Evolutionary conservation across 1,139 yeast species (phyloP), one percentile per base, ranked within the genome.

Genomic region (Kodamaea fungicola): DNA sequence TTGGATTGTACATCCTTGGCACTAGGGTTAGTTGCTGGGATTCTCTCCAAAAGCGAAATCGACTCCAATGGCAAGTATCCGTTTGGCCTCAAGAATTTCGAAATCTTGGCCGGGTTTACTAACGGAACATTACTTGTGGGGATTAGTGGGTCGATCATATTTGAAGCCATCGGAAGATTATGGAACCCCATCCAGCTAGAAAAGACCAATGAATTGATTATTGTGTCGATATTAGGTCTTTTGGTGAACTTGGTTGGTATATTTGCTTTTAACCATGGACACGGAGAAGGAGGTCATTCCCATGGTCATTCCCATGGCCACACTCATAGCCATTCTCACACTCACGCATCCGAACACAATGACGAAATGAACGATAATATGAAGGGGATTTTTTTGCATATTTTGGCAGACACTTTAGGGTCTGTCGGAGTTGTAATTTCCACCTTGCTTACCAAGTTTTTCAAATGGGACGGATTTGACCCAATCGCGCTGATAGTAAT

Each of bases 401-500:
- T 92, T 31, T 61, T 92, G 33, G 98, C 99, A 0, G 99, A 92
- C 52, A 92, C 98, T 0, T 67, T 94, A 25, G 98, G 99, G 0
- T 90, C 97, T 0, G 95, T 89, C 0, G 97, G 98, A 5, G 99
- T 94, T 19, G 92, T 94, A 8, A 61, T 87, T 0, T 89, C 97
- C 0, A 92, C 98, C 0, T 40, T 83, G 2, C 59, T 83, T 29
- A 80, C 85, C 16, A 78, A 78, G 40, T 43, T 74, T 10, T 74
- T 81, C 55, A 62, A 70, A 13, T 74, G 82, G 62, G 68, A 75
- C 30, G 85, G 86, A 1, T 86, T 87, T 55, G 99, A 92, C 55
- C 97, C 99, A 0, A 61, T 92, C 13, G 96, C 97, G 0, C 90
- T 97, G 1, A 70, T 94, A 3, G 72, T 89, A 50, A 92, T 92